A percentile compares a stretch with the other conserved stretches of the same genome.
Conservation (phyloP, 208 protist genomes). For the Novymonas esmeraldas region DNA sequence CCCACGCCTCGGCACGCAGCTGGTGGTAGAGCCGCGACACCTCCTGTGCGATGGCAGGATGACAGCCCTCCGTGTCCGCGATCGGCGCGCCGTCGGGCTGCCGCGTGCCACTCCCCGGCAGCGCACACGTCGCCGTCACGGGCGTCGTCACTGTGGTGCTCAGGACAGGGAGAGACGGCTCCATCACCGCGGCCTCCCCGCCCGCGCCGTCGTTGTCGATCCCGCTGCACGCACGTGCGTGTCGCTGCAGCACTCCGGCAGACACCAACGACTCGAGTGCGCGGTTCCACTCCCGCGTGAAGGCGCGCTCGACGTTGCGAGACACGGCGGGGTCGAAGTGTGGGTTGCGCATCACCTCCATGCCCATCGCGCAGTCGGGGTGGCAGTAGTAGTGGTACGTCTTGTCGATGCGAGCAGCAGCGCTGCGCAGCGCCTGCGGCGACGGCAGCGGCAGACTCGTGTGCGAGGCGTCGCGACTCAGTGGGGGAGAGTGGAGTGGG, state of each 20-base stretch:
- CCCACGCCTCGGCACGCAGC: constrained; percentile 65
- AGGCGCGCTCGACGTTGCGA: constrained; percentile 36
- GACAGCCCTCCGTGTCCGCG: neutral
- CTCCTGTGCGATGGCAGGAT: constrained; percentile 10
- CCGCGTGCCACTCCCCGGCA: too few species aligned
- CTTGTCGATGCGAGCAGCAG: constrained; percentile 18
- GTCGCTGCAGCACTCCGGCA: neutral
- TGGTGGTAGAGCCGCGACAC: constrained; percentile 38
- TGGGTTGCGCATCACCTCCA: constrained; percentile 56
- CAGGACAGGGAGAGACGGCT: too few species aligned
- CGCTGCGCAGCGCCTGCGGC: constrained; percentile 9
- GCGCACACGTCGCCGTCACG: too few species aligned
- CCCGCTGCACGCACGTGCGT: too few species aligned
- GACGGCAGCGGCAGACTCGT: constrained; percentile 2
- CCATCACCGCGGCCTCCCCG: neutral
- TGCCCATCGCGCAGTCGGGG: constrained; percentile 47
- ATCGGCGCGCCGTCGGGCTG: too few species aligned
- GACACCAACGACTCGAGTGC: constrained; percentile 11
- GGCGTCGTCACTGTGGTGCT: too few species aligned
- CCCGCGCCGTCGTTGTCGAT: neutral
- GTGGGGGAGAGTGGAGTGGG: neutral
- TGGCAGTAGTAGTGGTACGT: constrained; percentile 51
- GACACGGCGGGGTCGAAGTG: constrained; percentile 46
- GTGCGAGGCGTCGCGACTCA: constrained; percentile 6
- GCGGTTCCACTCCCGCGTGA: constrained; percentile 37